Base-by-base conservation (phyloP, 2,329 filamentous ascomycete species). In the Dendryphion nanum region DNA sequence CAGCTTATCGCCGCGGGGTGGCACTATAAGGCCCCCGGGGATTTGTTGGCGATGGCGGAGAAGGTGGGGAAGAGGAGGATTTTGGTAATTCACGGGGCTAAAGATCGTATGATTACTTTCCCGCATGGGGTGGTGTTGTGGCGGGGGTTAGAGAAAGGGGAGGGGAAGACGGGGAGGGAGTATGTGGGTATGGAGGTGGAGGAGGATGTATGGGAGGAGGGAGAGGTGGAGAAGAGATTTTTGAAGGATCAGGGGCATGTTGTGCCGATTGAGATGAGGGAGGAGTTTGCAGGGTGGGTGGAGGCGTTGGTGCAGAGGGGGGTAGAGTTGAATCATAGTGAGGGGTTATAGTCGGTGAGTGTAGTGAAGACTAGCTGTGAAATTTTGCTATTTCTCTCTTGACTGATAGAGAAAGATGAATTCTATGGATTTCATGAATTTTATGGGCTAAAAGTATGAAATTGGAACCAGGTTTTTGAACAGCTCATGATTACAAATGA, bases 1-100 rank as follows among this genome's bases (percentile, higher is more conserved):
- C 89, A 95, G 69, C 77, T 87, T 3, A 72, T 88, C 35, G 89
- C 89, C 1, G 86, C 84, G 0, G 85, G 81, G 1, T 87, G 86
- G 78, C 89, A 95, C 64, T 70, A 79, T 64, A 95, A 95, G 72
- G 80, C 75, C 10, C 63, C 77, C 0, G 75, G 69, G 42, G 83
- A 94, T 66, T 66, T 95, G 31, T 68, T 67, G 47, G 69, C 75
- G 44, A 72, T 95, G 45, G 85, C 76, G 0, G 81, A 89, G 49
- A 67, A 63, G 18, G 76, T 95, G 1, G 87, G 87, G 0, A 74
- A 86, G 37, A 78, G 84, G 47, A 71, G 88, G 20, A 90, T 95
- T 47, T 64, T 87, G 51, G 78, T 95, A 4, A 64, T 91, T 49
- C 89, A 95, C 64, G 89, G 89, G 6, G 82, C 77, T 1, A 66